Percentiles rank a stretch among this genome's conserved stretches.
Evolutionary conservation across 192 early-diverging fungal genomes (phyloP).

Genomic region (Coemansia sp.): DNA sequence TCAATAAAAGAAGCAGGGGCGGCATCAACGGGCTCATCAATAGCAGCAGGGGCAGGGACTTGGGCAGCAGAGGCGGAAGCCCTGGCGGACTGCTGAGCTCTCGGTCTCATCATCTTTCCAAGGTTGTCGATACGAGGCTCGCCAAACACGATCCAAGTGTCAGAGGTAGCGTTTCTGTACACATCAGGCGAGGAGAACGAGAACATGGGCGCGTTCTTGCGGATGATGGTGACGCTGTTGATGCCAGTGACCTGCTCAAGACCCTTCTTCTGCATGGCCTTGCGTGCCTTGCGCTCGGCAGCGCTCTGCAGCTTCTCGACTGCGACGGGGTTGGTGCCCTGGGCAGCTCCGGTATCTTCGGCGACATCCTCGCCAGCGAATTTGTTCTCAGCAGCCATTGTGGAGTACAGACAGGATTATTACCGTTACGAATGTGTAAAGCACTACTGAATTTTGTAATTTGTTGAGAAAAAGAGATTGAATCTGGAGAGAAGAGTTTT

Average conservation of each 20-base stretch:
- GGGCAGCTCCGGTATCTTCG: slow-evolving; percentile 41
- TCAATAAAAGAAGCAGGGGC: slow-evolving; percentile 44
- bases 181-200: slow-evolving; percentile 91
- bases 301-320: slow-evolving; percentile 66
- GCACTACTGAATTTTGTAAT: not conserved
- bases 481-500: not conserved
- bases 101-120: slow-evolving; percentile 64
- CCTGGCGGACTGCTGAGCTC: slow-evolving; percentile 59
- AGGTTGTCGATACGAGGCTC: slow-evolving; percentile 89
- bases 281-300: slow-evolving; percentile 95
- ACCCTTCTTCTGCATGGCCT: slow-evolving; percentile 91
- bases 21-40: slow-evolving; percentile 24
- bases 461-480: not conserved
- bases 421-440: not conserved
- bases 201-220: slow-evolving; percentile 80
- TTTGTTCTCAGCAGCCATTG: slow-evolving; percentile 51
- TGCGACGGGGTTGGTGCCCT: slow-evolving; percentile 31
- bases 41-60: slow-evolving; percentile 38
- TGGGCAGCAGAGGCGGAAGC: slow-evolving; percentile 50
- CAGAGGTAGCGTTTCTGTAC: slow-evolving; percentile 84
- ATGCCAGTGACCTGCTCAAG: slow-evolving; percentile 84
- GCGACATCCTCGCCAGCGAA: slow-evolving; percentile 40
- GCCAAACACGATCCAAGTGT: slow-evolving; percentile 92
- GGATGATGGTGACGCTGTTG: slow-evolving; percentile 86
- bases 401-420: not conserved